phyloP scores from a whole-genome alignment of 441 rosid species.

The Gossypium trilobum region DNA sequence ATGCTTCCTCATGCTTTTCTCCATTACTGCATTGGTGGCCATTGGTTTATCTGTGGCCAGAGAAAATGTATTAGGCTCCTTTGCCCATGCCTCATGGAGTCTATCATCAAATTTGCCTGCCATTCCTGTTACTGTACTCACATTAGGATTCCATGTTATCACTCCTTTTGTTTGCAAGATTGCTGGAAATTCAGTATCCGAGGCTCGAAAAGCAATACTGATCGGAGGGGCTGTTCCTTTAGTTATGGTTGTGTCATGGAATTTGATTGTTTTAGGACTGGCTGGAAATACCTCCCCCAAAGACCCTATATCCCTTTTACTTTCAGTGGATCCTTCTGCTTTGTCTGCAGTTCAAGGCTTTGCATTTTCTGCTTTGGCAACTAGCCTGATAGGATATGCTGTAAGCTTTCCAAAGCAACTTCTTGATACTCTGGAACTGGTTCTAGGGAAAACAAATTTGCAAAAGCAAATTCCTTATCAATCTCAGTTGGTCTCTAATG shows the following conservation, averaged over 20 bases:
- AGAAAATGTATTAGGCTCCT: conserved; percentile 49
- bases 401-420: conserved; percentile 86
- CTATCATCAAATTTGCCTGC: conserved; percentile 61
- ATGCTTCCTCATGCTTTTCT: conserved; percentile 65
- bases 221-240: conserved; percentile 67
- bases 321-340: conserved; percentile 78
- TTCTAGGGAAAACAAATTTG: conserved; percentile 24
- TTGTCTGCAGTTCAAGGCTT: conserved; percentile 77
- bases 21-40: conserved; percentile 57
- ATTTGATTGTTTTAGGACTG: conserved; percentile 79
- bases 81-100: conserved; percentile 54
- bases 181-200: conserved; percentile 52
- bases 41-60: conserved; percentile 68
- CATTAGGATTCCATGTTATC: conserved; percentile 84
- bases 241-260: conserved; percentile 78
- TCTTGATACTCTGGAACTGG: conserved; percentile 53
- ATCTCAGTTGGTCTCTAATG: conserved; percentile 8
- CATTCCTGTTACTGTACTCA: conserved; percentile 77
- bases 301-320: conserved; percentile 70
- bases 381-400: conserved; percentile 77
- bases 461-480: background rate
- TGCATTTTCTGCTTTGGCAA: conserved; percentile 79
- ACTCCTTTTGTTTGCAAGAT: conserved; percentile 81
- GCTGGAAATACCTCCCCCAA: conserved; percentile 38
- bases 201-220: conserved; percentile 63